Conservation (phyloP, 1,139 yeast genomes). For the Nakaseomyces delphensis region DNA sequence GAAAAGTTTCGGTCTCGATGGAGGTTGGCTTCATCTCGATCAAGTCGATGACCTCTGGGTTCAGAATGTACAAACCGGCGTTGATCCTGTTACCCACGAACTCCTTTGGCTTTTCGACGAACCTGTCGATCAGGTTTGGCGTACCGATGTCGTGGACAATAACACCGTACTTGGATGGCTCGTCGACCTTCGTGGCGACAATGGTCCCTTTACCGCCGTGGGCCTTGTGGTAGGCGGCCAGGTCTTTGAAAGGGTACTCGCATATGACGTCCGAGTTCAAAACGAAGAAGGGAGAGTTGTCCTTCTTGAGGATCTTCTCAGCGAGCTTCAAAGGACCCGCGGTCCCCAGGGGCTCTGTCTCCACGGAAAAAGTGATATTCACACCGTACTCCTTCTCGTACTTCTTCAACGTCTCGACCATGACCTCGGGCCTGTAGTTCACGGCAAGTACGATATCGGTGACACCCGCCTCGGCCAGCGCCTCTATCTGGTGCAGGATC, state of each 20-base stretch:
- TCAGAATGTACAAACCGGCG: slow-evolving; percentile 93
- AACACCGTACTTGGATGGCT: slow-evolving; percentile 99
- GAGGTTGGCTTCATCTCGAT: slow-evolving; percentile 98
- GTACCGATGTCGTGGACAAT: slow-evolving; percentile 92
- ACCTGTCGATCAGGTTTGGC: slow-evolving; percentile 91
- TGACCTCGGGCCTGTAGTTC: slow-evolving; percentile 98
- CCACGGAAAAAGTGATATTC: slow-evolving; percentile 91
- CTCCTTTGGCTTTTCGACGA: slow-evolving; percentile 98
- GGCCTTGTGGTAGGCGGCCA: slow-evolving; percentile 84
- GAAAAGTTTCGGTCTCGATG: slow-evolving; percentile 99
- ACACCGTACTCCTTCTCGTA: slow-evolving; percentile 95
- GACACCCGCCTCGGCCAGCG: slow-evolving; percentile 96
- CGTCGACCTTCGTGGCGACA: slow-evolving; percentile 99
- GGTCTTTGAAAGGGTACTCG: slow-evolving; percentile 92
- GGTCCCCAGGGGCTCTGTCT: slow-evolving; percentile 98
- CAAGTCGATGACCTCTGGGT: slow-evolving; percentile 93
- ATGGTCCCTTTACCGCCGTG: slow-evolving; percentile 98
- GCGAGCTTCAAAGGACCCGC: slow-evolving; percentile 99
- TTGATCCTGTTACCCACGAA: slow-evolving; percentile 97
- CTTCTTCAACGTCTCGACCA: slow-evolving; percentile 90
- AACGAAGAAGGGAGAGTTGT: slow-evolving; percentile 93
- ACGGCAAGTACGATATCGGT: slow-evolving; percentile 98
- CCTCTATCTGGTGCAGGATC: slow-evolving; percentile 96
- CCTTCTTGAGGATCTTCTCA: slow-evolving; percentile 86
- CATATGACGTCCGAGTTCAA: slow-evolving; percentile 97